Evolutionary conservation across 306 rosid species (phyloP).

Genomic region (Dryas octopetala): DNA sequence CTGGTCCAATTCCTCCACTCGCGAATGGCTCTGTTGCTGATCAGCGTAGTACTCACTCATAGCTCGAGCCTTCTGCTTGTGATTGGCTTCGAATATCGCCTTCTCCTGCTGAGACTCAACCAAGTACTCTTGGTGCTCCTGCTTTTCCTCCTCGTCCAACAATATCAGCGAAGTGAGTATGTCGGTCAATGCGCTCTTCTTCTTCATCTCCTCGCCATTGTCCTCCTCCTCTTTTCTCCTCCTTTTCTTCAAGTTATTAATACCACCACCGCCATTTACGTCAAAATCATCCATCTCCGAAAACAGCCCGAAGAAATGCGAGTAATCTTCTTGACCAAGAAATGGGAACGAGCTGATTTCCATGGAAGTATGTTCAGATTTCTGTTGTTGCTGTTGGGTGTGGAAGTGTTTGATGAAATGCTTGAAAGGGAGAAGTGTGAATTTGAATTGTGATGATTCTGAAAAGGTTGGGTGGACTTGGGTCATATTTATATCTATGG

Average conservation of each 20-base stretch:
- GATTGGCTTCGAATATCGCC: slow-evolving; percentile 22
- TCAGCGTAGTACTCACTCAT: slow-evolving; percentile 32
- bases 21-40: slow-evolving; percentile 24
- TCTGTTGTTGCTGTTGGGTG: not conserved
- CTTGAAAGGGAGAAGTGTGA: slow-evolving; percentile 39
- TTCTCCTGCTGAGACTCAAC: slow-evolving; percentile 30
- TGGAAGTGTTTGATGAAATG: slow-evolving; percentile 28
- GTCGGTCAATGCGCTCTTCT: slow-evolving; percentile 27
- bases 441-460: slow-evolving; percentile 1
- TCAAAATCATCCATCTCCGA: slow-evolving; percentile 44
- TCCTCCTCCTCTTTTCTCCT: slow-evolving; percentile 19
- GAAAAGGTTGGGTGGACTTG: not conserved
- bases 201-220: slow-evolving; percentile 12
- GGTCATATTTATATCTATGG: not conserved
- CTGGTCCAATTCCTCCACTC: slow-evolving; percentile 25
- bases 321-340: slow-evolving; percentile 48
- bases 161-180: slow-evolving; percentile 43
- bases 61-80: slow-evolving; percentile 29
- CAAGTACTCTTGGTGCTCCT: slow-evolving; percentile 16
- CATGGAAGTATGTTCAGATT: slow-evolving; percentile 23
- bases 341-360: slow-evolving; percentile 47
- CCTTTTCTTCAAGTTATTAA: slow-evolving; percentile 28
- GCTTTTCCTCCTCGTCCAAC: slow-evolving; percentile 51
- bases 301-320: slow-evolving; percentile 30
- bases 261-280: slow-evolving; percentile 15